A percentile compares a stretch with the other conserved stretches of the same genome.
These are phyloP conservation scores for Ajuga chamaepitys DNA, from an alignment of 257 asterid genomes.

Conservation along the genomic window DNA sequence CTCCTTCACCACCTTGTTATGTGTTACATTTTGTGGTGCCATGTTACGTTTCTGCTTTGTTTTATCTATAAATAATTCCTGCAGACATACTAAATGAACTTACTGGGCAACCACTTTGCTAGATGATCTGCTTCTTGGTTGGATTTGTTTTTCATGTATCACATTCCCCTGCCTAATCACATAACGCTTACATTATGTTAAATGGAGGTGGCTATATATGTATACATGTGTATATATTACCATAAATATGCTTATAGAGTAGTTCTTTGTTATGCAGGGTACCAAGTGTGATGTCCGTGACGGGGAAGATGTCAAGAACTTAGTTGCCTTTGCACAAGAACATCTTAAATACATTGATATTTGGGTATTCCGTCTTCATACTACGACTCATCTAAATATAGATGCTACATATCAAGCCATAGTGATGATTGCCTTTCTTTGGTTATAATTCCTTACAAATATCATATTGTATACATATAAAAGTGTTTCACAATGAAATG, in stretches of 20 bases:
- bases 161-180: neutral
- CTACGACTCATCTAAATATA: neutral
- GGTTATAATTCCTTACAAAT: neutral
- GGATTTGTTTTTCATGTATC: neutral
- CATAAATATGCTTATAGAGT: slow-evolving; percentile 6
- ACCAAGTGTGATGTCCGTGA: slow-evolving; percentile 80
- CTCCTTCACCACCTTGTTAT: slow-evolving; percentile 48
- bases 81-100: neutral
- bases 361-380: slow-evolving; percentile 56
- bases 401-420: neutral
- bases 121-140: slow-evolving; percentile 2
- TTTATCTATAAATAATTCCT: neutral
- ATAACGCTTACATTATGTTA: neutral
- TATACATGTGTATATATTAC: neutral
- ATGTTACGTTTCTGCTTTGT: neutral
- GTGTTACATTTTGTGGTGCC: slow-evolving; percentile 4
- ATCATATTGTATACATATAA: neutral
- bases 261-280: slow-evolving; percentile 54
- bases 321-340: slow-evolving; percentile 72
- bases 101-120: neutral
- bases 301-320: slow-evolving; percentile 60
- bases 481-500: too few relatives aligned
- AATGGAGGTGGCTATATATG: neutral
- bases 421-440: neutral
- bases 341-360: slow-evolving; percentile 68